phyloP scores from a whole-genome alignment of 495 filamentous ascomycete genomes.

The Talaromyces wortmannii region DNA sequence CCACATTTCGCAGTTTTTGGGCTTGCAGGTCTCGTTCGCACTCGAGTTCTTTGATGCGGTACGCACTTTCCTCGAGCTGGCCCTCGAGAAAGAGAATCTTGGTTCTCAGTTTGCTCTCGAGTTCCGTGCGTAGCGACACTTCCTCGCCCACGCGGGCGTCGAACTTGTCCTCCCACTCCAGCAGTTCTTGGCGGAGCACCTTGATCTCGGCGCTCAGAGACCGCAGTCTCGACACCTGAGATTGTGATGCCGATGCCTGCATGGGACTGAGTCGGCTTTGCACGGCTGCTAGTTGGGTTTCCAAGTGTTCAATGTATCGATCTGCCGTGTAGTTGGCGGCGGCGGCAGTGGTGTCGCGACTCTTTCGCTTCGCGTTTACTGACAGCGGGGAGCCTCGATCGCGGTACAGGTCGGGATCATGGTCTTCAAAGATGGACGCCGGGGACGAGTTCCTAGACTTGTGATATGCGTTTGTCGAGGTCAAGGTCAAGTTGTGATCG shows the following conservation, averaged over 20 bases:
- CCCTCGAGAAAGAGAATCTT: constrained; percentile 8
- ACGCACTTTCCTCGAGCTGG: constrained; percentile 3
- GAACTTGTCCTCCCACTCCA: constrained; percentile 10
- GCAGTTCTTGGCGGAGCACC: constrained; percentile 6
- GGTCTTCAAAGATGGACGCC: constrained; percentile 1
- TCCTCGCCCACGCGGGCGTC: constrained; percentile 8
- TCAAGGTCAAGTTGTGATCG: constrained; percentile 2
- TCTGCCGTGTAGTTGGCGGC: constrained; percentile 17
- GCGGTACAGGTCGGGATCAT: neutral
- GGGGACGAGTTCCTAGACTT: neutral
- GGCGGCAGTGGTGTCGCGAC: constrained; percentile 5
- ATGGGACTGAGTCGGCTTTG: constrained; percentile 29
- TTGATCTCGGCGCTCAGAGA: constrained; percentile 8
- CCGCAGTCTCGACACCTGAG: constrained; percentile 29
- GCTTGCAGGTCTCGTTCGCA: constrained; percentile 7
- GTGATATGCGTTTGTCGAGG: constrained; percentile 13
- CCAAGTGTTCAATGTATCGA: constrained; percentile 44
- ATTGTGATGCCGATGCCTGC: constrained; percentile 22
- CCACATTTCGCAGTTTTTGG: constrained; percentile 8
- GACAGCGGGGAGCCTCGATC: constrained; percentile 9
- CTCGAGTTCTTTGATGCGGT: constrained; percentile 7
- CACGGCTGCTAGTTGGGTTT: constrained; percentile 32
- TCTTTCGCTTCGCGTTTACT: constrained; percentile 10
- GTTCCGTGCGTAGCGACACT: constrained; percentile 1
- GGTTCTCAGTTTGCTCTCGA: constrained; percentile 4